Base-by-base conservation (phyloP, 192 early-diverging fungal species). In the Geranomyces variabilis region DNA sequence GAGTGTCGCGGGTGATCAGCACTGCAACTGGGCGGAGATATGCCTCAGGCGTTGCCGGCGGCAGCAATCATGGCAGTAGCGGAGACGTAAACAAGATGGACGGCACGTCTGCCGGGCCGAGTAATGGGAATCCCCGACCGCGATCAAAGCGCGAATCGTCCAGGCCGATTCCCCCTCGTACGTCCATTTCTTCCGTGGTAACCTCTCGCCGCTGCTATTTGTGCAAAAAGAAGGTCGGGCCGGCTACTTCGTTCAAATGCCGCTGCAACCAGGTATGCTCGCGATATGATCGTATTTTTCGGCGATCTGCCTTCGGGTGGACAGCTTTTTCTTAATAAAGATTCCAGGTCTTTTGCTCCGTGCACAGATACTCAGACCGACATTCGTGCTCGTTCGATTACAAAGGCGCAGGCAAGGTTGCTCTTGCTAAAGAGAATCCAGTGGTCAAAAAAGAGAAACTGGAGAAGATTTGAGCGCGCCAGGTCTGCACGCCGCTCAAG, bases 351-450 rank as follows among this genome's bases (percentile, higher is more conserved):
- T 87, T 83, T 63, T 87, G 86, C 63, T 76, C 82, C 0, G 66
- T 67, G 4, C 86, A 87, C 74, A 71, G 86, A 47, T 86, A 84
- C 64, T 80, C 84, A 14, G 86, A 87, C 64, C 66, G 79, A 30
- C 86, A 87, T 70, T 29, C 36, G 5, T 87, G 86, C 72, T 65
- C 74, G 13, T 85, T 71, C 66, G 78, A 87, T 59, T 87, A 86
- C 63, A 80, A 75, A 51, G 74, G 71, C 28, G 79, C 79, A 13
- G 81, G 77, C 1, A 80, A 74, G 69, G 61, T 63, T 1, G 55
- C 64, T 0, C 68, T 87, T 9, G 73, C 43, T n/a, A 79, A 79
- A 61, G 81, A 87, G 22, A 87, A 87, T 62, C 86, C 86, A 13
- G 55, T 83, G 28, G 63, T 87, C 26, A 75, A 63, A 24, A 84